Evolutionary conservation across 306 rosid species (phyloP), one percentile per base, ranked within the genome.

Genomic region (Alnus rubra): DNA sequence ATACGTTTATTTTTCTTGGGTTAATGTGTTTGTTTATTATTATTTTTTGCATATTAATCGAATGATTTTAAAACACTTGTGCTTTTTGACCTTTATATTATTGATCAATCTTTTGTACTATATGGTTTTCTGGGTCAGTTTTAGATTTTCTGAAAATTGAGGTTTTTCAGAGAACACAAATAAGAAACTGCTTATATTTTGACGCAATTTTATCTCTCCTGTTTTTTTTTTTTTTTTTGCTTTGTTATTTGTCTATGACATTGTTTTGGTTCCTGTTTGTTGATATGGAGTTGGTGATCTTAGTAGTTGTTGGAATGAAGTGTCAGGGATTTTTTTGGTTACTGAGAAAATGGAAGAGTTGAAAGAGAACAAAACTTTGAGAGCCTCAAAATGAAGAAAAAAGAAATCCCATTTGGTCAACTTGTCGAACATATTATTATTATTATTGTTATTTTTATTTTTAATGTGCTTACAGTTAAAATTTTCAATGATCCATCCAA

Each of bases 271-370:
- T 68, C 50, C 30, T 76, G 68, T 62, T 28, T 18, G 10, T 64
- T 13, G n/a, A 54, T 37, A 16, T 48, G 55, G 71, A 42, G 44
- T 23, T 58, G 30, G 63, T 23, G 23, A 52, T 60, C 56, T 37
- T 3, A 58, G 5, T 54, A 30, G 59, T 76, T 76, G 35, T 28
- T 76, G 45, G 14, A 77, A 12, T 33, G 55, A 35, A 47, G 13
- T 50, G 45, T 48, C 52, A 0, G 31, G 5, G 23, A 12, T 53
- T 18, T 28, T 48, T 72, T 79, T 71, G 52, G 55, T n/a, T 19
- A 69, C 77, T 42, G 73, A 79, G 39, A 10, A 51, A 62, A 62
- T 51, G 54, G 56, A 79, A 63, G 55, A 37, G n/a, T 12, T 23
- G 5, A 49, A 30, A 9, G 49, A 23, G 12, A 53, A 1, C 4